Percentiles rank a stretch among this genome's conserved stretches.
Evolutionary conservation across 768 basidiomycete species (phyloP).

Genomic region (Pleurotus djamor): DNA sequence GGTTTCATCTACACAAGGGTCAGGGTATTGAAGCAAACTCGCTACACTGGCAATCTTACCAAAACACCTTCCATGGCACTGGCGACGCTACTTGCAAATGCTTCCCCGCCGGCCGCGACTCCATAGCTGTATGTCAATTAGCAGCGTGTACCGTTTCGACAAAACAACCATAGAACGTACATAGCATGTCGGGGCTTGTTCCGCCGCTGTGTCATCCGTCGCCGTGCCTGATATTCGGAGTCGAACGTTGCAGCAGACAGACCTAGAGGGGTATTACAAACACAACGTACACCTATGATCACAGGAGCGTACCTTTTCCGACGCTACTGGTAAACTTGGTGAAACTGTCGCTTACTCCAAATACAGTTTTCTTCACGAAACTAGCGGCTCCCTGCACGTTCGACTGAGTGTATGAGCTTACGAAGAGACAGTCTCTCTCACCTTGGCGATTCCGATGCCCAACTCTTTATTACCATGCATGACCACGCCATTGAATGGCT

Average conservation of each 20-base stretch:
- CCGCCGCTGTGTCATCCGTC: constrained; percentile 85
- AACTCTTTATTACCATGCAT: constrained; percentile 95
- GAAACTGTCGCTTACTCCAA: constrained; percentile 92
- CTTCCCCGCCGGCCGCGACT: constrained; percentile 93
- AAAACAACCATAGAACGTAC: constrained; percentile 36
- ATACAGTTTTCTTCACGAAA: constrained; percentile 98
- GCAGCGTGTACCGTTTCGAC: background rate
- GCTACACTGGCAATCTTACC: constrained; percentile 35
- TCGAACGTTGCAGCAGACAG: constrained; percentile 97
- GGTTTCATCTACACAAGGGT: constrained; percentile 75
- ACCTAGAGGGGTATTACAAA: constrained; percentile 40
- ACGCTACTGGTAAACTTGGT: constrained; percentile 99
- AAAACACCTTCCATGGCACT: constrained; percentile 97
- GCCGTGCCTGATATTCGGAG: constrained; percentile 88
- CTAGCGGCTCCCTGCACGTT: constrained; percentile 85
- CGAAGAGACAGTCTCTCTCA: constrained; percentile 20
- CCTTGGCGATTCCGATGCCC: constrained; percentile 93
- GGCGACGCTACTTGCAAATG: constrained; percentile 89
- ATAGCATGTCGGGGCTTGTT: constrained; percentile 97
- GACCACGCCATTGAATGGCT: constrained; percentile 95
- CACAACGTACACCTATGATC: background rate
- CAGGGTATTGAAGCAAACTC: background rate
- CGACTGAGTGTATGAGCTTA: background rate
- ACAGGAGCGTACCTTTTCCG: constrained; percentile 70
- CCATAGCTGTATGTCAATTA: constrained; percentile 63